Percentiles rank a stretch among this genome's conserved stretches.
phyloP scores from a whole-genome alignment of 106 monocot genomes.

The Triglochin maritima region DNA sequence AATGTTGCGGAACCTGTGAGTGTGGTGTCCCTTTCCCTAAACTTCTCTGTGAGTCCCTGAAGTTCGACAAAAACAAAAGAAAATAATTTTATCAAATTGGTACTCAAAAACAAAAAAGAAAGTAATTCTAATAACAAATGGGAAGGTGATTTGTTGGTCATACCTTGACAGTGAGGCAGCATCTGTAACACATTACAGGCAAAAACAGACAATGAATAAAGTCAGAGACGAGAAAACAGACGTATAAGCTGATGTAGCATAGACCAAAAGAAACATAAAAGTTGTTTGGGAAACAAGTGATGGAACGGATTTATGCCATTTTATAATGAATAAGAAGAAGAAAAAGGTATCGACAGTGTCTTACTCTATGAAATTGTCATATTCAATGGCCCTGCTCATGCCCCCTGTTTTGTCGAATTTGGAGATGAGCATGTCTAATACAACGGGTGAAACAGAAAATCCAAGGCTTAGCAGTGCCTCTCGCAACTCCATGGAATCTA shows the following conservation, averaged over 20 bases:
- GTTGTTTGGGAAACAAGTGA: too few species aligned
- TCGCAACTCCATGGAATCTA: constrained; percentile 61
- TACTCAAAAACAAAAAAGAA: neutral
- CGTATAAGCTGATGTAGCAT: neutral
- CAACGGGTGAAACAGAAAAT: constrained; percentile 59
- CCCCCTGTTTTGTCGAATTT: constrained; percentile 84
- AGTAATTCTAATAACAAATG: neutral
- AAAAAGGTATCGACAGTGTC: constrained; percentile 2
- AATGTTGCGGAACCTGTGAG: constrained; percentile 63
- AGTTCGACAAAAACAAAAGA: neutral
- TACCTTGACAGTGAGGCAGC: constrained; percentile 80
- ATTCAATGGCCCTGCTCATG: constrained; percentile 61
- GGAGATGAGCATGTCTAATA: constrained; percentile 71
- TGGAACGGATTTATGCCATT: neutral
- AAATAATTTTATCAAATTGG: neutral
- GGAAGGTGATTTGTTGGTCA: neutral
- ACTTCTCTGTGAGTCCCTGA: constrained; percentile 78
- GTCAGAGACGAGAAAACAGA: neutral
- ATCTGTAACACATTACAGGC: constrained; percentile 18
- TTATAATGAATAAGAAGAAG: neutral
- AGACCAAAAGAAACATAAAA: neutral
- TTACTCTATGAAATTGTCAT: constrained; percentile 98
- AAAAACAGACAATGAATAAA: neutral
- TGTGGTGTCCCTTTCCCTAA: constrained; percentile 75
- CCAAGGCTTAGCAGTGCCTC: constrained; percentile 91